phyloP scores from a whole-genome alignment of 306 rosid species.

The Ziziphus jujuba region DNA sequence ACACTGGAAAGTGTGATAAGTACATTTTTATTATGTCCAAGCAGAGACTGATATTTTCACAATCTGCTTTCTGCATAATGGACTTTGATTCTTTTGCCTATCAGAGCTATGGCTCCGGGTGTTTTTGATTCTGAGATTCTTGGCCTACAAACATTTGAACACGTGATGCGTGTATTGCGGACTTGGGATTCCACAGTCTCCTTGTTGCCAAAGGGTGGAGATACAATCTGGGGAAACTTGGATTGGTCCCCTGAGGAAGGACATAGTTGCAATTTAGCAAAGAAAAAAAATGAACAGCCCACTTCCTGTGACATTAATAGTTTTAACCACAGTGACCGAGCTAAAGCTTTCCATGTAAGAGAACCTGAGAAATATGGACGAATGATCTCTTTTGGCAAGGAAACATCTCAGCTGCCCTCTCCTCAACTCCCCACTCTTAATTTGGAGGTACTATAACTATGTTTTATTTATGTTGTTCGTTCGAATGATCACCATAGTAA shows the following conservation, averaged over 20 bases:
- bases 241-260: conserved; percentile 61
- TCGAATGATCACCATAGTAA: too few relatives aligned
- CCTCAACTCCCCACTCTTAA: conserved; percentile 44
- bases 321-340: conserved; percentile 26
- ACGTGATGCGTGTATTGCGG: conserved; percentile 55
- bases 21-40: too few relatives aligned
- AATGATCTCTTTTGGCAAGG: conserved; percentile 58
- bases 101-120: conserved; percentile 68
- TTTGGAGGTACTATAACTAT: conserved; percentile 40
- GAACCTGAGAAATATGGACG: conserved; percentile 52
- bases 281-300: conserved; percentile 32
- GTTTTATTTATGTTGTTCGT: too few relatives aligned
- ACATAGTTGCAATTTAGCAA: conserved; percentile 35
- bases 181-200: conserved; percentile 79
- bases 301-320: conserved; percentile 18
- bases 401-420: conserved; percentile 51
- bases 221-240: conserved; percentile 71
- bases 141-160: conserved; percentile 57
- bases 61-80: conserved; percentile 12
- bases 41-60: neutral
- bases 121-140: conserved; percentile 57
- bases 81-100: conserved; percentile 17
- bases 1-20: too few relatives aligned
- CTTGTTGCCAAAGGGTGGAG: conserved; percentile 85
- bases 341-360: conserved; percentile 27